These are phyloP conservation scores for Colletotrichum lindemuthianum DNA, from an alignment of 2,329 filamentous ascomycete genomes.

Conservation along the genomic window DNA sequence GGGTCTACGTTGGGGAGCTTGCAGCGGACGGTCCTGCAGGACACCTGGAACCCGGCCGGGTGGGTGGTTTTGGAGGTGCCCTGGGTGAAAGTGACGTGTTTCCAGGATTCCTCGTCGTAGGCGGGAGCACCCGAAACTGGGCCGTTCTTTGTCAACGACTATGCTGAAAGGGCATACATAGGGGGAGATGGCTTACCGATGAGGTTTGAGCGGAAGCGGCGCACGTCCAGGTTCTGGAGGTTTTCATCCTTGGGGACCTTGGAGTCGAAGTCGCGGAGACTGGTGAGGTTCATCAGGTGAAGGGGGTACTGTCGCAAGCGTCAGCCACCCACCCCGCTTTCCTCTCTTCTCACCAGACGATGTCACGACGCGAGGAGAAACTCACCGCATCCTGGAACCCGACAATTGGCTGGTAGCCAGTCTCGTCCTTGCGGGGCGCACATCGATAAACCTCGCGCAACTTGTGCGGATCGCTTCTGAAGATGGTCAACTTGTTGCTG, in stretches of 20 bases:
- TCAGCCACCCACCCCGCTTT: neutral
- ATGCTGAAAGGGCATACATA: neutral
- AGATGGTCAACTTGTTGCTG: slow-evolving; percentile 72
- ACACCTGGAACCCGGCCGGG: slow-evolving; percentile 60
- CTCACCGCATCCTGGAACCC: slow-evolving; percentile 77
- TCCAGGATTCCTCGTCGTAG: slow-evolving; percentile 79
- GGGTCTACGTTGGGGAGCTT: slow-evolving; percentile 78
- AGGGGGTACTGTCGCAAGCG: slow-evolving; percentile 67
- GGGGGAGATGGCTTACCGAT: slow-evolving; percentile 58
- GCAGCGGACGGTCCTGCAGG: slow-evolving; percentile 75
- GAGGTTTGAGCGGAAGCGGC: slow-evolving; percentile 78
- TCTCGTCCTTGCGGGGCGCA: slow-evolving; percentile 66
- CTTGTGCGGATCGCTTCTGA: slow-evolving; percentile 70
- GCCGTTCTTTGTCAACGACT: neutral
- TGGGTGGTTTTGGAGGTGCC: slow-evolving; percentile 58
- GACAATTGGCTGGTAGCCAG: slow-evolving; percentile 72
- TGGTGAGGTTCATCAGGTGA: slow-evolving; percentile 73
- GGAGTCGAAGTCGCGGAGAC: slow-evolving; percentile 68
- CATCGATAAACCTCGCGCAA: slow-evolving; percentile 68
- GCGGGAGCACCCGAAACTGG: slow-evolving; percentile 69
- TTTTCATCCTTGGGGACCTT: slow-evolving; percentile 62
- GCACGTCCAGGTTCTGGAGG: slow-evolving; percentile 64
- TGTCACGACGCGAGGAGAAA: slow-evolving; percentile 20
- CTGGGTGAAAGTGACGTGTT: slow-evolving; percentile 63
- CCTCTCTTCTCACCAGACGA: neutral